Percentiles rank a stretch among this genome's conserved stretches.
Conservation (phyloP, 169 alveolate species). For the Hammondia hammondi region DNA sequence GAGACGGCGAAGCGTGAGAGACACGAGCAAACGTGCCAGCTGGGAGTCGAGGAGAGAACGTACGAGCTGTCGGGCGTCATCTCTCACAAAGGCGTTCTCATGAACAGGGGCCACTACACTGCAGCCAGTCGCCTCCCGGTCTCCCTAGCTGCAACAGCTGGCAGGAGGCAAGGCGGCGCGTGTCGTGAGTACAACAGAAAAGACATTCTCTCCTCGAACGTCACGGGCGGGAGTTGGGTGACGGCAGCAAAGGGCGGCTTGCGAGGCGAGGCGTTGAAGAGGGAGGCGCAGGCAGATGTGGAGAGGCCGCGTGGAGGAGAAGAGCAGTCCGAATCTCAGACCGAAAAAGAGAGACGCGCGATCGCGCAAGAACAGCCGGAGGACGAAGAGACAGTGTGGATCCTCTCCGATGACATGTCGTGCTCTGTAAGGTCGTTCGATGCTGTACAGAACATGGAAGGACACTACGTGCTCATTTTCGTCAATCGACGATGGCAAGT, state of each 20-base stretch:
- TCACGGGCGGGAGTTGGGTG: background rate
- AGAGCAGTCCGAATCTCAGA: too few species aligned
- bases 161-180: background rate
- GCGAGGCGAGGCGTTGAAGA: background rate
- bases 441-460: background rate
- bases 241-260: background rate
- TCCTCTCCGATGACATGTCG: background rate
- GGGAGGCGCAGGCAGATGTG: background rate
- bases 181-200: background rate
- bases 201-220: background rate
- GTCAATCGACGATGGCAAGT: slow-evolving; percentile 4
- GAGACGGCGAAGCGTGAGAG: background rate
- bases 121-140: slow-evolving; percentile 2
- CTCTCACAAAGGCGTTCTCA: background rate
- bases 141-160: background rate
- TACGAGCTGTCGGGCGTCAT: background rate
- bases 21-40: background rate
- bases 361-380: background rate
- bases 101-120: slow-evolving; percentile 20
- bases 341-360: background rate
- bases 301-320: background rate
- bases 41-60: background rate
- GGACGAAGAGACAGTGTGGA: background rate
- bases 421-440: background rate
- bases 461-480: background rate